Percentiles rank a stretch among this genome's conserved stretches.
phyloP scores from a whole-genome alignment of 73 alveolate species.

The Uronychia binucleata region DNA sequence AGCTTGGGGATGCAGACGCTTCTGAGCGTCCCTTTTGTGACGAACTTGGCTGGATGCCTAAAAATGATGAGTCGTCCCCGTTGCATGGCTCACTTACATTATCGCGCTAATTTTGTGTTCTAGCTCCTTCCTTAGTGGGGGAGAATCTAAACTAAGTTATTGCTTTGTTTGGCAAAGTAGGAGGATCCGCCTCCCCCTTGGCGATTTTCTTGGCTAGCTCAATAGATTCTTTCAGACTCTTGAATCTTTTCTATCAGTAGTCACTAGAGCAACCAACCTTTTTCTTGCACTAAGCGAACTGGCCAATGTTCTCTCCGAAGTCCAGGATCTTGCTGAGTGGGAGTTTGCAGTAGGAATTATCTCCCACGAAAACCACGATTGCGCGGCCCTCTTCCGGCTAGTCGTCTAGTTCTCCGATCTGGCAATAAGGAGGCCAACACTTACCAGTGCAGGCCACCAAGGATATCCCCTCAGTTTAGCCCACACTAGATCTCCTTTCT shows the following conservation, averaged over 20 bases:
- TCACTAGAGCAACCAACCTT: not conserved
- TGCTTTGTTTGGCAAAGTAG: not conserved
- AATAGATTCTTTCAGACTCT: not conserved
- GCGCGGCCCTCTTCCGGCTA: not conserved
- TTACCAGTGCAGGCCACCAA: conserved; percentile 87
- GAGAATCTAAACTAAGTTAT: not conserved
- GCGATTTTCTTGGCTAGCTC: not conserved
- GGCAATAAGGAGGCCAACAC: not conserved
- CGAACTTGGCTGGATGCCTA: too few relatives aligned
- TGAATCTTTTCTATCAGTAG: not conserved
- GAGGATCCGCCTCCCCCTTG: not conserved
- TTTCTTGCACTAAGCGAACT: not conserved
- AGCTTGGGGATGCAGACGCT: too few relatives aligned
- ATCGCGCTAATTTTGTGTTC: too few relatives aligned
- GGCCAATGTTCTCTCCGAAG: not conserved
- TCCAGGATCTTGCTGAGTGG: not conserved
- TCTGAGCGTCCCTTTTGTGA: too few relatives aligned
- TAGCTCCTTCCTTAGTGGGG: too few relatives aligned
- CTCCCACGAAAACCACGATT: not conserved
- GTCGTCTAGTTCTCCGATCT: not conserved
- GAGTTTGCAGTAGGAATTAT: conserved; percentile 1
- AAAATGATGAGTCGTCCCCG: too few relatives aligned
- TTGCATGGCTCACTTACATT: too few relatives aligned
- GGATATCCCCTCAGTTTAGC: conserved; percentile 82
- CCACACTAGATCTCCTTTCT: conserved; percentile 71